Conservation (phyloP, 345 rosid genomes). For the Brassica incana region DNA sequence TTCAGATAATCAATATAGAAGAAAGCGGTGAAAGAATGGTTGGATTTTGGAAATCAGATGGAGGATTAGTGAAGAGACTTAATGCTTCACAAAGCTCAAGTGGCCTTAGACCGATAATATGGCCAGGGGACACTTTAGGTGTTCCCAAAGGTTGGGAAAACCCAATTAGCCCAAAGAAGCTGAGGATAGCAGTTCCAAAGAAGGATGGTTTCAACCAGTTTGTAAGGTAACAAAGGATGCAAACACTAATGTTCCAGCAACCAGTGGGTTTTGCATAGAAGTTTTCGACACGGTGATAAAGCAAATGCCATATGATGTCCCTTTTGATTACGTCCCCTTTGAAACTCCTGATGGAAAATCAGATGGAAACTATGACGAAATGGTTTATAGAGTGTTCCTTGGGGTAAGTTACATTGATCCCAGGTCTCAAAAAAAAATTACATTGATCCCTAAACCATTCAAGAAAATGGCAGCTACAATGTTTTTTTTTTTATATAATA, state of each 20-base stretch:
- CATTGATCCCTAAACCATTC: not conserved
- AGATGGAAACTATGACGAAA: conserved; percentile 42
- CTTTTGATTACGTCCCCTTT: conserved; percentile 45
- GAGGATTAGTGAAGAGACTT: conserved; percentile 35
- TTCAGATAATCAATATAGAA: conserved; percentile 52
- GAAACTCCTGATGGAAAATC: conserved; percentile 28
- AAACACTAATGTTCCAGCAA: not conserved
- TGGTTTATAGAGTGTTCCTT: conserved; percentile 46
- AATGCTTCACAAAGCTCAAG: not conserved
- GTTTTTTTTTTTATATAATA: no score
- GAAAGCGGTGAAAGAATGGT: conserved; percentile 40
- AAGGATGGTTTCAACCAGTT: conserved; percentile 45
- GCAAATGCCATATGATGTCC: conserved; percentile 49
- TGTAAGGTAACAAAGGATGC: conserved; percentile 41
- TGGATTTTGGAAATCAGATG: conserved; percentile 53
- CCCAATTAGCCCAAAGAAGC: conserved; percentile 46
- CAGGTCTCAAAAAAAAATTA: no score
- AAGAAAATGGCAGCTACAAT: not conserved
- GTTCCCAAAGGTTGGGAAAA: conserved; percentile 52
- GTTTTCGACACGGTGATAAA: conserved; percentile 44
- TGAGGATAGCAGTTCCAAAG: conserved; percentile 53
- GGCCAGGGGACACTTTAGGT: conserved; percentile 30
- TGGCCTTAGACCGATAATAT: conserved; percentile 31
- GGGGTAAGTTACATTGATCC: conserved; percentile 38
- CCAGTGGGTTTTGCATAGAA: conserved; percentile 48